Percentiles rank a stretch among this genome's conserved stretches.
Evolutionary conservation across 1,284 basidiomycete species (phyloP).

Genomic region (Rhodotorula sp.): DNA sequence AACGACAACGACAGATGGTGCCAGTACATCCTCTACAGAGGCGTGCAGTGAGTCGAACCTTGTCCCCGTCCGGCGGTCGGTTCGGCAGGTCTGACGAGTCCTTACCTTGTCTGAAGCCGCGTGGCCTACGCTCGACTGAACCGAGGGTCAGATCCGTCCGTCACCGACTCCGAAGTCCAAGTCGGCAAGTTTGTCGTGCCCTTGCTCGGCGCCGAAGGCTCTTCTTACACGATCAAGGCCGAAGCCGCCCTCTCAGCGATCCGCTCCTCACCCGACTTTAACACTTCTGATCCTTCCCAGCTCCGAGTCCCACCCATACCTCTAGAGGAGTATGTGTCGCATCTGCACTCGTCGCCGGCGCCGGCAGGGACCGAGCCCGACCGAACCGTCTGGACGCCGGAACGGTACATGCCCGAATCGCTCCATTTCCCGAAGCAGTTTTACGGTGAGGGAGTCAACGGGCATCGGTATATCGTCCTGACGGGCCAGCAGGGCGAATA

Average conservation of each 20-base stretch:
- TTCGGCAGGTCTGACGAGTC: background rate
- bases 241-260: background rate
- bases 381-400: conserved; percentile 2
- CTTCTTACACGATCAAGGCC: background rate
- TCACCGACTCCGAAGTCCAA: conserved; percentile 44
- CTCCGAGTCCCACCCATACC: conserved; percentile 16
- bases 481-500: conserved; percentile 7
- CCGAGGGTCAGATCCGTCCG: conserved; percentile 38
- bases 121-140: conserved; percentile 35
- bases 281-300: background rate
- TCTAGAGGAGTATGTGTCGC: conserved; percentile 7
- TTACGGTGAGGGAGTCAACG: background rate
- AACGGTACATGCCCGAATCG: conserved; percentile 10
- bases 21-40: conserved; percentile 82
- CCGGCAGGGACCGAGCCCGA: conserved; percentile 1
- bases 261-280: background rate
- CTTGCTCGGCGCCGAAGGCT: background rate
- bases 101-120: conserved; percentile 6
- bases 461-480: conserved; percentile 12
- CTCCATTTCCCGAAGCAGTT: conserved; percentile 10
- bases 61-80: too few species aligned
- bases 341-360: conserved; percentile 7
- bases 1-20: conserved; percentile 59
- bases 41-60: conserved; percentile 60
- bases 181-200: conserved; percentile 41